phyloP scores from a whole-genome alignment of 1,284 basidiomycete species.

The Cerioporus squamosus region DNA sequence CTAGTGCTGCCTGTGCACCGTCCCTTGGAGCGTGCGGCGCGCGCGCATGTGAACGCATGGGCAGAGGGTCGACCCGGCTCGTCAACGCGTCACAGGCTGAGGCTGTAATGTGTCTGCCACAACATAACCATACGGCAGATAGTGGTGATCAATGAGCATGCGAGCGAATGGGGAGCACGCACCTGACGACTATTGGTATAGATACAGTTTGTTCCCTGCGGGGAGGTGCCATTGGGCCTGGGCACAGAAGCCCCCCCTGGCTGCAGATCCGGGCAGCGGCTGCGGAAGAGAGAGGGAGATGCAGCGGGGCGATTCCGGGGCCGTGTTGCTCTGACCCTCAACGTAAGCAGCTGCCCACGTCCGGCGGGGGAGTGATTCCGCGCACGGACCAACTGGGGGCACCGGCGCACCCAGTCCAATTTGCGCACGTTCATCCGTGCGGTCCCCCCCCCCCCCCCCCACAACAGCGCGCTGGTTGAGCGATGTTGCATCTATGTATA shows the following conservation, averaged over 20 bases:
- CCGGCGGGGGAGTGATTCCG: slow-evolving; percentile 3
- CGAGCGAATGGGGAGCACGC: neutral
- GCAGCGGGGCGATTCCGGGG: slow-evolving; percentile 12
- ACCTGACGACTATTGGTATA: neutral
- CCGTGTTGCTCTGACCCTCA: slow-evolving; percentile 19
- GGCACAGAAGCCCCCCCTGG: neutral
- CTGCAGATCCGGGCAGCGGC: slow-evolving; percentile 13
- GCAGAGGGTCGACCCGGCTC: neutral
- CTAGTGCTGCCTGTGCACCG: too few species aligned
- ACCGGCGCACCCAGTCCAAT: neutral
- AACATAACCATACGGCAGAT: slow-evolving; percentile 3
- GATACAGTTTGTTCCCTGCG: neutral
- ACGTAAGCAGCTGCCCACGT: slow-evolving; percentile 15
- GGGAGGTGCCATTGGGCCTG: neutral
- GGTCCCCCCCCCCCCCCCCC: neutral
- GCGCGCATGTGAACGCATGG: neutral
- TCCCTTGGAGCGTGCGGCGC: neutral
- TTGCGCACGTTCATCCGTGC: slow-evolving; percentile 8
- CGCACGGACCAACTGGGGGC: slow-evolving; percentile 22
- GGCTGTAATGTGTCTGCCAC: neutral
- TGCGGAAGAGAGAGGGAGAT: slow-evolving; percentile 3
- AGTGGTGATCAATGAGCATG: neutral
- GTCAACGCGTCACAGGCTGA: too few species aligned
- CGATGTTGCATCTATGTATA: slow-evolving; percentile 26
- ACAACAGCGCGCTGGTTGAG: slow-evolving; percentile 1